Base-by-base conservation (phyloP, 352 stramenopile genomes). In the Phytopythium boreale region DNA sequence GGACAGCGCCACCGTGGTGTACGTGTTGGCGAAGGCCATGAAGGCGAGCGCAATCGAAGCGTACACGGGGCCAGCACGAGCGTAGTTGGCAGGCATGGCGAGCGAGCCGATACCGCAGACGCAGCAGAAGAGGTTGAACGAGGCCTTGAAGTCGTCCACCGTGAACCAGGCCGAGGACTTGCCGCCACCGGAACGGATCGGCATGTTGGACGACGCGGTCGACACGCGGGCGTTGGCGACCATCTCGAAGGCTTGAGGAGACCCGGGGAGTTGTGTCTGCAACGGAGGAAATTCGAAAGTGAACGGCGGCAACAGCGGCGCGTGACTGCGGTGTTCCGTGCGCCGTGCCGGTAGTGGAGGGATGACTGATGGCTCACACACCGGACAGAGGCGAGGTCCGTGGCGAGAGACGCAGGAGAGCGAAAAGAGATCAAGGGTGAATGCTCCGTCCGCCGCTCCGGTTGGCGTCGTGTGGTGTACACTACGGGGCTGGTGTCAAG, bases 21-120 rank as follows among this genome's bases (percentile, higher is more conserved):
- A 87, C 29, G 79, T 75, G 66, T 87, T 87, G 62, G 74, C 73
- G 55, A 81, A 81, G 24, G 75, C 75, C 75, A 86, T 86, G 63
- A 82, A 87, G 4, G 75, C 60, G 39, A 83, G 52, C 0, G 79
- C 79, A 44, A 79, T 68, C 2, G 68, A 69, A 1, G 77, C 79
- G 58, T 71, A 72, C 22, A 72, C 41, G 8, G 78, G 76, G 12
- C 78, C 78, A 24, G 78, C 76, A 20, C 79, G 79, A 4, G 79
- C 72, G 36, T 78, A 88, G 52, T 86, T 88, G 46, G 68, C 60
- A 5, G 79, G 76, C 71, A 88, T 85, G 24, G 72, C 66, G n/a
- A 88, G 74, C 19, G 79, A 80, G 24, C 79, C 79, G 58, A 88
- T 79, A 14, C 78, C 78, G 34, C 64, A 82, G 29, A 78, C 68